phyloP scores from a whole-genome alignment of 495 filamentous ascomycete genomes.

The Delitschia confertaspora region DNA sequence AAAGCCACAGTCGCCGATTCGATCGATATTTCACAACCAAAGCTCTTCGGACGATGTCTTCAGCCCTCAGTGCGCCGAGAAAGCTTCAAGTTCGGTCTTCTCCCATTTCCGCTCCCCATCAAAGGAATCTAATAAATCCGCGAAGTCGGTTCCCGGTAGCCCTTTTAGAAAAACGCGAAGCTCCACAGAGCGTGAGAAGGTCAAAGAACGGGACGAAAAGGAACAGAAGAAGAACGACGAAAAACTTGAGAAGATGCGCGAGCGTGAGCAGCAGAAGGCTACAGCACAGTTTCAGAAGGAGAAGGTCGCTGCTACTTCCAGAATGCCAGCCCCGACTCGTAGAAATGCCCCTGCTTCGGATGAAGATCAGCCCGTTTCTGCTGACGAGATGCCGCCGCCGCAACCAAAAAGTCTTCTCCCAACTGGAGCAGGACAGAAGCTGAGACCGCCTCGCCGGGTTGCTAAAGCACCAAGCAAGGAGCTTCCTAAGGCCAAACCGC shows the following conservation, averaged over 20 bases:
- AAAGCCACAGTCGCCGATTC: constrained; percentile 27
- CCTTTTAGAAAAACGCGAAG: constrained; percentile 53
- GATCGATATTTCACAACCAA: constrained; percentile 25
- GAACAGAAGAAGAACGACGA: constrained; percentile 55
- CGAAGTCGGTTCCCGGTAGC: constrained; percentile 19
- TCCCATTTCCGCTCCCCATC: constrained; percentile 20
- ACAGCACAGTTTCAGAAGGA: constrained; percentile 28
- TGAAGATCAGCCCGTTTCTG: constrained; percentile 39
- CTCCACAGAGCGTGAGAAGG: constrained; percentile 65
- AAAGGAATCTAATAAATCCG: constrained; percentile 16
- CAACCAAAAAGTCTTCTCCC: constrained; percentile 47
- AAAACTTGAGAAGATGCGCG: constrained; percentile 54
- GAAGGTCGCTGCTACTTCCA: constrained; percentile 27
- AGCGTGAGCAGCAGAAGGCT: constrained; percentile 46
- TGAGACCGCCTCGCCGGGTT: constrained; percentile 52
- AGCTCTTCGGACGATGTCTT: constrained; percentile 18
- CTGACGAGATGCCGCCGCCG: constrained; percentile 45
- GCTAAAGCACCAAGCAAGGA: constrained; percentile 61
- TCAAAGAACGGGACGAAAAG: constrained; percentile 55
- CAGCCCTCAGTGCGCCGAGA: constrained; percentile 25
- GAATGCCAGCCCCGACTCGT: constrained; percentile 4
- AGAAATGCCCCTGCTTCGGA: constrained; percentile 9
- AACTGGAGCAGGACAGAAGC: constrained; percentile 41
- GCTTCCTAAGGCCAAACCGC: constrained; percentile 57
- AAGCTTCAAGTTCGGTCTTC: constrained; percentile 11